Conservation (phyloP, 2,329 filamentous ascomycete genomes). For the Diaporthe citri region DNA sequence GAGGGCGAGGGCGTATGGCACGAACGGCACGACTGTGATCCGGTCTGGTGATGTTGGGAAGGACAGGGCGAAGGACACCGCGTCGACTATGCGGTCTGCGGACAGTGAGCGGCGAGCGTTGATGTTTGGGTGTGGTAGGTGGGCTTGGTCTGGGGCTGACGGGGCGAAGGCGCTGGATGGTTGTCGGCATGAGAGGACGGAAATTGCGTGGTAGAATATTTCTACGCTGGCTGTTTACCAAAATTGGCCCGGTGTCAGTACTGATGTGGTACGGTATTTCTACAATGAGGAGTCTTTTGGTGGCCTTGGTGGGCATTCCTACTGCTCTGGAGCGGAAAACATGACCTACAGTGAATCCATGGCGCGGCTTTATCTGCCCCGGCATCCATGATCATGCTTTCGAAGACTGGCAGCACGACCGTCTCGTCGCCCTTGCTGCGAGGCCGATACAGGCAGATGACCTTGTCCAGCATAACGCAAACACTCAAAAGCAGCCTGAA, state of each 20-base stretch:
- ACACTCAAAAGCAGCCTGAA: slow-evolving; percentile 70
- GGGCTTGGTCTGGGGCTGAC: slow-evolving; percentile 48
- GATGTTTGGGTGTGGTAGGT: slow-evolving; percentile 60
- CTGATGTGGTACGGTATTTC: too few relatives aligned
- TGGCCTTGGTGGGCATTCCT: too few relatives aligned
- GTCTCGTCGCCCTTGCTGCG: slow-evolving; percentile 58
- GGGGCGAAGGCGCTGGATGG: slow-evolving; percentile 48
- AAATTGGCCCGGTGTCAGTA: not conserved
- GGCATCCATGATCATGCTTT: slow-evolving; percentile 68
- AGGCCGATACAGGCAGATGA: slow-evolving; percentile 72
- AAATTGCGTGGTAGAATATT: slow-evolving; percentile 73
- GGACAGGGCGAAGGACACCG: slow-evolving; percentile 60
- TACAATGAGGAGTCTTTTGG: not conserved
- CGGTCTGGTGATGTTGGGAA: slow-evolving; percentile 44
- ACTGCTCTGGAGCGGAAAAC: too few relatives aligned
- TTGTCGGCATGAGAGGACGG: slow-evolving; percentile 72
- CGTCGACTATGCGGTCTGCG: slow-evolving; percentile 68
- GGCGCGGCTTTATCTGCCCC: slow-evolving; percentile 64
- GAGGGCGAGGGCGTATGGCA: slow-evolving; percentile 72
- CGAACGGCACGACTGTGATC: slow-evolving; percentile 67
- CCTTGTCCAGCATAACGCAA: slow-evolving; percentile 67
- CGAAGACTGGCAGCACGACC: slow-evolving; percentile 68
- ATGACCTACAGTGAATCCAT: slow-evolving; percentile 59
- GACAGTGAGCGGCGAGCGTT: slow-evolving; percentile 70
- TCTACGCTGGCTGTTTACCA: slow-evolving; percentile 66